A percentile compares a stretch with the other conserved stretches of the same genome.
These are phyloP conservation scores for Fusarium palustre DNA, from an alignment of 2,329 filamentous ascomycete genomes.

Conservation along the genomic window DNA sequence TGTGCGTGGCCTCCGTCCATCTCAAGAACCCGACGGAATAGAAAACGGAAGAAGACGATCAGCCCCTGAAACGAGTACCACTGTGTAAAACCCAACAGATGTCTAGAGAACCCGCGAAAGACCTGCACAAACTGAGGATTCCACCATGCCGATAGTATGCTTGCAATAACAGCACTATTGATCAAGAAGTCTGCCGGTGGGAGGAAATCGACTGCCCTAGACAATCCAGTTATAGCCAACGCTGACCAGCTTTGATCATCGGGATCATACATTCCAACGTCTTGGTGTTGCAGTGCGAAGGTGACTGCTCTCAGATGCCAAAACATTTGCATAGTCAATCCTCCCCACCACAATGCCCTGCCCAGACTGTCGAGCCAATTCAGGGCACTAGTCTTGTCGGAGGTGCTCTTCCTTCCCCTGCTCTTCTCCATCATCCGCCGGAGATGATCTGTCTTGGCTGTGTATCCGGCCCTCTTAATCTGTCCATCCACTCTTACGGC, in stretches of 20 bases:
- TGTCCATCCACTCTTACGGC: conserved; percentile 77
- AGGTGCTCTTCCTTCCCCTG: conserved; percentile 51
- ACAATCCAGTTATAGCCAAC: conserved; percentile 26
- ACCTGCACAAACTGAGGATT: conserved; percentile 74
- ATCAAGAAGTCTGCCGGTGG: conserved; percentile 58
- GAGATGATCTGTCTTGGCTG: conserved; percentile 84
- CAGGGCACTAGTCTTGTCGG: conserved; percentile 52
- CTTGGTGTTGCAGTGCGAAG: conserved; percentile 43
- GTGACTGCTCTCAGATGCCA: conserved; percentile 61
- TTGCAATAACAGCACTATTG: conserved; percentile 61
- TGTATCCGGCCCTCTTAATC: conserved; percentile 79
- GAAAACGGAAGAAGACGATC: conserved; percentile 66
- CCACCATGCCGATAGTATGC: conserved; percentile 71
- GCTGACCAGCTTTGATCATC: conserved; percentile 45
- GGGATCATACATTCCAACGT: conserved; percentile 51
- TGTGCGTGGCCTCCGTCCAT: conserved; percentile 55
- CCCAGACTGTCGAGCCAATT: conserved; percentile 59
- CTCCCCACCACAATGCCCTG: conserved; percentile 62
- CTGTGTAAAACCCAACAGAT: conserved; percentile 69
- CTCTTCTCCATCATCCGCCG: conserved; percentile 79
- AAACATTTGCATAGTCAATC: conserved; percentile 58
- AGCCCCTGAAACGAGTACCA: conserved; percentile 76
- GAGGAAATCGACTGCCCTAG: conserved; percentile 47
- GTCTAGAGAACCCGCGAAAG: conserved; percentile 68
- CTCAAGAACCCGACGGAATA: conserved; percentile 59